Percentiles rank a stretch among this genome's conserved stretches.
These are phyloP conservation scores for Lactifluus rugatus DNA, from an alignment of 768 basidiomycete genomes.

Conservation along the genomic window DNA sequence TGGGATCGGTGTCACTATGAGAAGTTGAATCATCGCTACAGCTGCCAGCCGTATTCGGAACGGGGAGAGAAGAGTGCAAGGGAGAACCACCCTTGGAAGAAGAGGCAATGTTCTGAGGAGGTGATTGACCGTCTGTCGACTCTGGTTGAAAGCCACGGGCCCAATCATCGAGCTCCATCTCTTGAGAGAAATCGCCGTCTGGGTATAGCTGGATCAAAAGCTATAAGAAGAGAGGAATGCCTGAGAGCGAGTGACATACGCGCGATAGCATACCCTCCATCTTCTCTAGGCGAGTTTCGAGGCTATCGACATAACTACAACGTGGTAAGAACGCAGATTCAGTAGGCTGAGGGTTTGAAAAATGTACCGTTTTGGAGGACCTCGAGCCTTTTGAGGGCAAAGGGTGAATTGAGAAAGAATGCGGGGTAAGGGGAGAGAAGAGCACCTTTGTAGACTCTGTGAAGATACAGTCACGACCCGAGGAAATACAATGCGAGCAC, in stretches of 20 bases:
- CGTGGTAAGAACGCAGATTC: background rate
- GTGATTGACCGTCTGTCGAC: background rate
- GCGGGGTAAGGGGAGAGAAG: background rate
- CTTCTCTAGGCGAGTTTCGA: constrained; percentile 19
- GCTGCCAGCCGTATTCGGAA: background rate
- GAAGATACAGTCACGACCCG: constrained; percentile 11
- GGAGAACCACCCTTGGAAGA: background rate
- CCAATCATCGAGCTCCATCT: constrained; percentile 18
- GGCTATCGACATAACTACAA: constrained; percentile 17
- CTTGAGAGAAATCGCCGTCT: constrained; percentile 17
- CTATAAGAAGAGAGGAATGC: background rate
- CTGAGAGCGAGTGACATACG: background rate
- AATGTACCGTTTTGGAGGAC: constrained; percentile 18
- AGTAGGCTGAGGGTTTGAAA: too few species aligned
- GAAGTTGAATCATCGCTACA: background rate
- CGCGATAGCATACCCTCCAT: constrained; percentile 18
- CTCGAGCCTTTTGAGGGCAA: constrained; percentile 6
- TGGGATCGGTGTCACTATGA: constrained; percentile 1
- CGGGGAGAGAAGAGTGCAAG: background rate
- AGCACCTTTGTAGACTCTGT: constrained; percentile 16
- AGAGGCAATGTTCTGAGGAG: background rate
- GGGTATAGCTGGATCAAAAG: constrained; percentile 9
- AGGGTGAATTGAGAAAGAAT: background rate
- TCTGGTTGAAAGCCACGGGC: constrained; percentile 9
- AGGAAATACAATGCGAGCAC: constrained; percentile 12